These are phyloP conservation scores for Inga laurina DNA, from an alignment of 306 rosid species.

Conservation along the genomic window DNA sequence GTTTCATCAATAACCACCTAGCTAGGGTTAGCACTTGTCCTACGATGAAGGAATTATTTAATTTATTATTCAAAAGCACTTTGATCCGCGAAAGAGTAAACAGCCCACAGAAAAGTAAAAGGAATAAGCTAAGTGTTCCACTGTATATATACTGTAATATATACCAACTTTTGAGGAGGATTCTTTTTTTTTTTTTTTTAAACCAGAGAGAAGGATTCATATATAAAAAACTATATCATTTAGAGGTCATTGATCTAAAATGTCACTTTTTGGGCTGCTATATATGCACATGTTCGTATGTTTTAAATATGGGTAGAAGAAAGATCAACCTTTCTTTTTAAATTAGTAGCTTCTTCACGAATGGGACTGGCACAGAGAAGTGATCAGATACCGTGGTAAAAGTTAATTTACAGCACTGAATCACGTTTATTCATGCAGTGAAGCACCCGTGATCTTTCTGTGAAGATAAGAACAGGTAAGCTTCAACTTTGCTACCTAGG, in stretches of 20 bases:
- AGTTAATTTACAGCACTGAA: neutral
- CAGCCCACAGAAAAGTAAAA: neutral
- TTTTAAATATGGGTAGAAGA: neutral
- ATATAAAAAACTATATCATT: neutral
- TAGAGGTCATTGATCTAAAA: neutral
- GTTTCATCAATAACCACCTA: neutral
- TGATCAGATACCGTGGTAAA: neutral
- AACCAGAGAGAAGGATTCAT: too few species aligned
- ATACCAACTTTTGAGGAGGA: slow-evolving; percentile 1
- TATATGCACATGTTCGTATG: neutral
- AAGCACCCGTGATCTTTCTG: neutral
- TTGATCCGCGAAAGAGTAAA: neutral
- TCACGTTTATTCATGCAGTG: neutral
- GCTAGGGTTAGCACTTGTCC: neutral
- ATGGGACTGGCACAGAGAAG: neutral
- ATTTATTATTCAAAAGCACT: neutral
- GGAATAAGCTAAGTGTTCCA: neutral
- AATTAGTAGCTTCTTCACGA: neutral
- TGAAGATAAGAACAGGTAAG: neutral
- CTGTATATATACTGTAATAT: neutral
- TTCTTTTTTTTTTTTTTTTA: neutral
- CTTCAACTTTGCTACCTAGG: neutral
- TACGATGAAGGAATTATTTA: neutral
- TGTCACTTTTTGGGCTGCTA: neutral
- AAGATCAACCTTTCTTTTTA: neutral